Base-by-base conservation (phyloP, 148 eudicot species). In the Chenopodium formosanum region DNA sequence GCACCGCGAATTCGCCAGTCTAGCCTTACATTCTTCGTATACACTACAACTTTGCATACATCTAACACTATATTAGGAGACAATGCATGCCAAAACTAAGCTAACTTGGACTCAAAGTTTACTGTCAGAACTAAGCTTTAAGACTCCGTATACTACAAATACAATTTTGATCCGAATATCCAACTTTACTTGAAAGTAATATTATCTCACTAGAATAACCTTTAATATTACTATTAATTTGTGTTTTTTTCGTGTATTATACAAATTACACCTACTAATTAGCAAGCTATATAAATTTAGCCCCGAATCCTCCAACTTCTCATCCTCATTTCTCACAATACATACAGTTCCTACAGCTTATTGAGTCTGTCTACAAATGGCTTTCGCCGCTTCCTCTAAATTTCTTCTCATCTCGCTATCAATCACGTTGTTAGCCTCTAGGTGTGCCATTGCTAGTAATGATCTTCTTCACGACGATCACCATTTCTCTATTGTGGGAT, bases 401-500 rank as follows among this genome's bases (percentile, higher is more conserved):
- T 56, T 74, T 3, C n/a, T 86, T 1, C n/a, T 89, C 75, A 73
- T 86, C 60, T 56, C 74, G 19, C 65, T 83, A 34, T 82, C 82
- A 25, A 6, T 85, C 31, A 79, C 89, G 8, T 70, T 85, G 75
- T 69, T 87, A 44, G 85, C 85, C 12, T 71, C 65, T 63, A 32
- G 17, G 62, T 56, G 62, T 16, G 69, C 78, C 19, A 46, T 79
- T 27, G 48, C 77, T 0, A 87, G 87, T 76, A 84, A 58, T 19
- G 70, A 77, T 23, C 66, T 13, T 22, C 80, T 64, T 13, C 84
- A 64, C 46, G 87, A 64, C 31, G 84, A 87, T 65, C 83, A 71
- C 17, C 93, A 88, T 64, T 91, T 93, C 86, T 96, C 99, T 40
- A 94, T 94, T 58, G 86, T 96, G 64, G 99, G 99, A 3, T 96